Evolutionary conservation across 108 stramenopile genomes (phyloP).

Genomic region (Skeletonema marinoi): DNA sequence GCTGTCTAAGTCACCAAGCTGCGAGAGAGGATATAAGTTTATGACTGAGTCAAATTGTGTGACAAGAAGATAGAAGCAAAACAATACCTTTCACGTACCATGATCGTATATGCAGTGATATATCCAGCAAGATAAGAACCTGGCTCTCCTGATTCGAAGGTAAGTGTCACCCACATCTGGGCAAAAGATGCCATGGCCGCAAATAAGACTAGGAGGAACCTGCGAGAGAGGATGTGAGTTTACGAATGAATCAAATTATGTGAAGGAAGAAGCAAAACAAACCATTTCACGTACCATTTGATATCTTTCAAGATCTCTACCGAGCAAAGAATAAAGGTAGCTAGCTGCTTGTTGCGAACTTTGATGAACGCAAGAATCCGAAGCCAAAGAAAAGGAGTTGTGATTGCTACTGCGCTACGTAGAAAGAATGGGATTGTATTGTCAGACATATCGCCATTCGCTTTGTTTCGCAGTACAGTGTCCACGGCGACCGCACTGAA

Average conservation of each 20-base stretch:
- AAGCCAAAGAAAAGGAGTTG: constrained; percentile 61
- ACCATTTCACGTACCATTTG: too few relatives aligned
- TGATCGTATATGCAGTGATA: background rate
- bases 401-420: constrained; percentile 51
- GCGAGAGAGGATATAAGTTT: background rate
- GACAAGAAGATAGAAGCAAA: background rate
- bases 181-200: constrained; percentile 56
- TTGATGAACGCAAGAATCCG: constrained; percentile 61
- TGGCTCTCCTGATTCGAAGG: background rate
- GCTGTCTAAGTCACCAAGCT: constrained; percentile 15
- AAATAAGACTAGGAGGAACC: constrained; percentile 62
- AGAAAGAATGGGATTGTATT: constrained; percentile 24
- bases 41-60: background rate
- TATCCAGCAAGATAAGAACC: background rate
- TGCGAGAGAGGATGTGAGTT: too few relatives aligned
- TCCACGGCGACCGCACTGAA: constrained; percentile 45
- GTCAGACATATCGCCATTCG: constrained; percentile 22
- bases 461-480: constrained; percentile 22
- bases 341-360: constrained; percentile 61
- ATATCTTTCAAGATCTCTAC: constrained; percentile 65
- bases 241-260: too few relatives aligned
- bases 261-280: too few relatives aligned
- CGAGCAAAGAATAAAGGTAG: constrained; percentile 61
- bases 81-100: background rate
- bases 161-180: constrained; percentile 13